These are phyloP conservation scores for Calonectria pseudoreteaudii DNA, from an alignment of 2,329 filamentous ascomycete genomes.

Conservation along the genomic window DNA sequence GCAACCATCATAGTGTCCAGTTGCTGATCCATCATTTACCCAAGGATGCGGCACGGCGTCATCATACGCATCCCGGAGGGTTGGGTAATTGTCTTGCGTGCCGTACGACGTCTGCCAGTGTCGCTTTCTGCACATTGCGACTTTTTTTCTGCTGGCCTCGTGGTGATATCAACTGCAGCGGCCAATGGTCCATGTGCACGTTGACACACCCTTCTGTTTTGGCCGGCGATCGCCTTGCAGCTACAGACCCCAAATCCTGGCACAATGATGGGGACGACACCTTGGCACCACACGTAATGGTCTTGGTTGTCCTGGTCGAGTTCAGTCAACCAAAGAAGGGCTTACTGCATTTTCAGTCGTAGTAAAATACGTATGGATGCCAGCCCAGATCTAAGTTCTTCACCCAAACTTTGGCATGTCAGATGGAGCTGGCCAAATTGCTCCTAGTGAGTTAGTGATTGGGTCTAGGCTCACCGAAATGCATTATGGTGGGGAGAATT, in stretches of 20 bases:
- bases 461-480: conserved; percentile 7
- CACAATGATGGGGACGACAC: not conserved
- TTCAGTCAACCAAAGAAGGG: not conserved
- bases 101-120: not conserved
- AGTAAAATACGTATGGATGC: not conserved
- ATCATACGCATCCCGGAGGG: not conserved
- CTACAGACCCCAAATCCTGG: not conserved
- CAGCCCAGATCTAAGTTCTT: not conserved
- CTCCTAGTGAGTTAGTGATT: not conserved
- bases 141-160: not conserved
- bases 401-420: not conserved
- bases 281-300: not conserved
- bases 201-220: conserved; percentile 3
- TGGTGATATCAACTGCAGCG: conserved; percentile 1
- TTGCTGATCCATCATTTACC: conserved; percentile 7
- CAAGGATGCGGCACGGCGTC: not conserved
- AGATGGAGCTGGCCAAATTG: not conserved
- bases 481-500: conserved; percentile 21
- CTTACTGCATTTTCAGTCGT: not conserved
- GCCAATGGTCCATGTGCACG: conserved; percentile 18
- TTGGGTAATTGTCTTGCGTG: conserved; percentile 1
- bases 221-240: not conserved
- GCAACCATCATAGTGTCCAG: not conserved
- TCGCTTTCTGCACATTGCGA: not conserved
- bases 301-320: not conserved